These are phyloP conservation scores for Trypanosoma avium DNA, from an alignment of 208 protist genomes.

Conservation along the genomic window DNA sequence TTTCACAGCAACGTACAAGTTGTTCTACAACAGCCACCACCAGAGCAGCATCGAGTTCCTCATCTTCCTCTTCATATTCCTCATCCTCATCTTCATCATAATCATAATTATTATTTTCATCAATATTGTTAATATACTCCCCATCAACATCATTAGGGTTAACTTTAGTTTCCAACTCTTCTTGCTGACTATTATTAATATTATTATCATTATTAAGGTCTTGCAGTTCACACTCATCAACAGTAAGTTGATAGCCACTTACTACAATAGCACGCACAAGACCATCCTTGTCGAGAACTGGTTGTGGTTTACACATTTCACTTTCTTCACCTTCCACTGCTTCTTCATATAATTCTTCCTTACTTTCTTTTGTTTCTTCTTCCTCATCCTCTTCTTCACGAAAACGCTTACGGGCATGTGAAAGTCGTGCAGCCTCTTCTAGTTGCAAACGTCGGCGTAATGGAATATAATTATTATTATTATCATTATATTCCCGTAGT, in stretches of 20 bases:
- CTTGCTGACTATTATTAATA: neutral
- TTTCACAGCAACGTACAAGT: conserved; percentile 71
- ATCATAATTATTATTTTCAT: conserved; percentile 36
- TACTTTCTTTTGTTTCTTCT: conserved; percentile 4
- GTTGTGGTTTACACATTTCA: conserved; percentile 15
- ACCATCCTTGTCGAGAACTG: conserved; percentile 49
- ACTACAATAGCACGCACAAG: conserved; percentile 50
- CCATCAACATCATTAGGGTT: no score
- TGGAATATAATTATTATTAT: neutral
- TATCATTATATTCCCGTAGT: conserved; percentile 21
- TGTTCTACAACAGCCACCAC: conserved; percentile 66
- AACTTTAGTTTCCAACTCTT: no score
- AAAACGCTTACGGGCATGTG: conserved; percentile 28
- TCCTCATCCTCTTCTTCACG: conserved; percentile 28
- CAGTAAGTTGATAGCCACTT: conserved; percentile 64
- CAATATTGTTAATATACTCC: neutral
- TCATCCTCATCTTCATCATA: conserved; percentile 42
- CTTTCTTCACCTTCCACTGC: conserved; percentile 19
- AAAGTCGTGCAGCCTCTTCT: conserved; percentile 9
- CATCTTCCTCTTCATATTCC: conserved; percentile 69
- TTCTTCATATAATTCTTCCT: neutral
- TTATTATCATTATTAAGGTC: conserved; percentile 8
- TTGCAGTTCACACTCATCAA: conserved; percentile 65
- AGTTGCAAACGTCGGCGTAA: conserved; percentile 20
- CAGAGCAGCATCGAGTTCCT: conserved; percentile 61